Evolutionary conservation across 2,329 filamentous ascomycete species (phyloP), one percentile per base, ranked within the genome.

Genomic region (Aureobasidium namibiae): DNA sequence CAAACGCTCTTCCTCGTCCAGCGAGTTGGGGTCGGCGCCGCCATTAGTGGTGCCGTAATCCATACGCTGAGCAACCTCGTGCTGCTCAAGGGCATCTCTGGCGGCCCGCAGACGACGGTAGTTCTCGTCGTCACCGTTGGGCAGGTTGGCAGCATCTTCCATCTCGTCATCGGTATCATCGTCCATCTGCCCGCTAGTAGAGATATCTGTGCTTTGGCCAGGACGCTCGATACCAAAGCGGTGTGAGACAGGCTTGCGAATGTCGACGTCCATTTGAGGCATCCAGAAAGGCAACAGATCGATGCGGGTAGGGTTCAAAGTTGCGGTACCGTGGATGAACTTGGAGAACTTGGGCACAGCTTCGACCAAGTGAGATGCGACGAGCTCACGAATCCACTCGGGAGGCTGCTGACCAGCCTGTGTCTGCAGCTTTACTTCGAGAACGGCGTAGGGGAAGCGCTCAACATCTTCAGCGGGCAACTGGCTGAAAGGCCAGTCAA

Each of bases 291-390:
- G 94, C 6, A 99, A 79, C 13, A 99, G 80, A 49, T 96, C 80
- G 73, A 99, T 99, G 59, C 88, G 85, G 45, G 86, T 82, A 0
- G 92, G 92, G 72, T 96, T 95, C 46, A 99, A 76, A 11, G 84
- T 89, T 10, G 92, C 92, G 1, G 87, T 91, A 61, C 94, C 94
- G 73, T 99, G 94, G 61, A 99, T 97, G 73, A 97, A 99, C 76
- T 99, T 99, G 69, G 91, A 96, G 75, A 97, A 99, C 71, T 99
- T 99, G 63, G 94, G 94, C 2, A 99, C 92, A n/a, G 94, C 92
- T 75, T 99, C 94, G 2, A 99, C 94, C 16, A 99, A 81, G 75
- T 99, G 94, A 63, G 91, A 96, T 13, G 90, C 82, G 45, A 91
- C 95, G 54, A 99, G 81, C 70, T 97, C 90, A 23, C 91, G 87